These are phyloP conservation scores for Lipomyces sp. DNA, from an alignment of 805 yeast species.

Conservation along the genomic window DNA sequence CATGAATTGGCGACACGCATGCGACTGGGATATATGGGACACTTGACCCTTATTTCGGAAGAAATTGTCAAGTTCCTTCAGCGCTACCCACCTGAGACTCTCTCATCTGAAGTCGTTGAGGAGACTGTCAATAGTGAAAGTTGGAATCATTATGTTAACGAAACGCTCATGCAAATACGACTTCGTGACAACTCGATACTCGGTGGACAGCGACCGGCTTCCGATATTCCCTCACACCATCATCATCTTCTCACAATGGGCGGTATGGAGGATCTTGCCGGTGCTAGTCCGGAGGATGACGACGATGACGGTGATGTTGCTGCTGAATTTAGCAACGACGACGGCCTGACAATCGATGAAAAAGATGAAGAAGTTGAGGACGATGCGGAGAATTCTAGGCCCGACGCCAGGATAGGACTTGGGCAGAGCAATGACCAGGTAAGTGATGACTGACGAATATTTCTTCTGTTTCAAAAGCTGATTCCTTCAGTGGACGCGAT, in stretches of 20 bases:
- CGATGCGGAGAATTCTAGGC: constrained; percentile 36
- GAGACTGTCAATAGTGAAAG: constrained; percentile 54
- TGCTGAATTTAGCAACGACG: constrained; percentile 28
- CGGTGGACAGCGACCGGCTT: constrained; percentile 68
- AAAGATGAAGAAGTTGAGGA: constrained; percentile 43
- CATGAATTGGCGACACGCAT: constrained; percentile 64
- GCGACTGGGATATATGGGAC: constrained; percentile 96
- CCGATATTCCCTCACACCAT: constrained; percentile 27
- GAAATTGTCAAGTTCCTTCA: constrained; percentile 87
- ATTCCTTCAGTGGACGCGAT: constrained; percentile 47
- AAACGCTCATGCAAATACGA: constrained; percentile 82
- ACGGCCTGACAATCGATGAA: constrained; percentile 34
- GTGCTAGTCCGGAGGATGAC: constrained; percentile 33
- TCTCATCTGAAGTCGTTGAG: constrained; percentile 58
- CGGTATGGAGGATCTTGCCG: constrained; percentile 40
- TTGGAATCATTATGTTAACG: constrained; percentile 85
- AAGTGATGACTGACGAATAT: background rate
- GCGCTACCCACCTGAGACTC: constrained; percentile 63
- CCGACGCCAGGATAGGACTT: constrained; percentile 43
- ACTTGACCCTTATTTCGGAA: constrained; percentile 87
- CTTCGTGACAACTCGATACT: constrained; percentile 92
- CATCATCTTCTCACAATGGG: constrained; percentile 34
- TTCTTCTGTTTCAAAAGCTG: background rate
- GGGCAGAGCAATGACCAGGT: constrained; percentile 38
- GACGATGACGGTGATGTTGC: constrained; percentile 41